phyloP scores from a whole-genome alignment of 2,329 filamentous ascomycete species.

The Alternaria sp. region DNA sequence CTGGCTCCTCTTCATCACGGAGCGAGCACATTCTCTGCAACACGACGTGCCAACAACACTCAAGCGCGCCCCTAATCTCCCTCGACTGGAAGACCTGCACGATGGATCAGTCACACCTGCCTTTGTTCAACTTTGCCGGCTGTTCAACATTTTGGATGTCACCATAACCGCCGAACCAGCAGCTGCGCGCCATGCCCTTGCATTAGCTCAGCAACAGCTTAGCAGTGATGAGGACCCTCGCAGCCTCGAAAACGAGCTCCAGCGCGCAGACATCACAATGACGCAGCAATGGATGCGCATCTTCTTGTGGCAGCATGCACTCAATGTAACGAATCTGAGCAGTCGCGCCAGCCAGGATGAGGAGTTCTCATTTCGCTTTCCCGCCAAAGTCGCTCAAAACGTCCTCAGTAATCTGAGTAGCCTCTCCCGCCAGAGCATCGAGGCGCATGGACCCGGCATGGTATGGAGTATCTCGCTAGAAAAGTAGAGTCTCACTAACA shows the following conservation, averaged over 20 bases:
- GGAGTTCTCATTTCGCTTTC: constrained; percentile 46
- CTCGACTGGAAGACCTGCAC: constrained; percentile 35
- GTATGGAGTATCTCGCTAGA: constrained; percentile 17
- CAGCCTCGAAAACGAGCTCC: constrained; percentile 42
- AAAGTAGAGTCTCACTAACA: not conserved
- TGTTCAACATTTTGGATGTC: constrained; percentile 43
- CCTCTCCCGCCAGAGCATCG: constrained; percentile 39
- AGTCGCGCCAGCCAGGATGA: constrained; percentile 33
- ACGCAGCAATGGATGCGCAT: constrained; percentile 49
- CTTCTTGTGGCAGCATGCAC: constrained; percentile 46
- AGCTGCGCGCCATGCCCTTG: constrained; percentile 36
- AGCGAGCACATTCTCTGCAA: constrained; percentile 45
- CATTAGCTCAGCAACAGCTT: constrained; percentile 42
- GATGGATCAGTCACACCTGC: constrained; percentile 42
- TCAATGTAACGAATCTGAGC: constrained; percentile 42
- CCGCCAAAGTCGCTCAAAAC: constrained; percentile 43
- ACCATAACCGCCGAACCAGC: constrained; percentile 43
- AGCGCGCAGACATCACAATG: constrained; percentile 47
- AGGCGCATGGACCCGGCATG: constrained; percentile 47
- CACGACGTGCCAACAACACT: constrained; percentile 44
- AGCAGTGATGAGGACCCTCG: constrained; percentile 36
- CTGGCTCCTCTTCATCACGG: constrained; percentile 46
- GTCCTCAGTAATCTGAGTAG: constrained; percentile 39
- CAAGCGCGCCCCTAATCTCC: constrained; percentile 38
- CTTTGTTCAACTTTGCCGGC: constrained; percentile 43